Conservation (phyloP, 768 basidiomycete species). For the Lenzites betulinus region DNA sequence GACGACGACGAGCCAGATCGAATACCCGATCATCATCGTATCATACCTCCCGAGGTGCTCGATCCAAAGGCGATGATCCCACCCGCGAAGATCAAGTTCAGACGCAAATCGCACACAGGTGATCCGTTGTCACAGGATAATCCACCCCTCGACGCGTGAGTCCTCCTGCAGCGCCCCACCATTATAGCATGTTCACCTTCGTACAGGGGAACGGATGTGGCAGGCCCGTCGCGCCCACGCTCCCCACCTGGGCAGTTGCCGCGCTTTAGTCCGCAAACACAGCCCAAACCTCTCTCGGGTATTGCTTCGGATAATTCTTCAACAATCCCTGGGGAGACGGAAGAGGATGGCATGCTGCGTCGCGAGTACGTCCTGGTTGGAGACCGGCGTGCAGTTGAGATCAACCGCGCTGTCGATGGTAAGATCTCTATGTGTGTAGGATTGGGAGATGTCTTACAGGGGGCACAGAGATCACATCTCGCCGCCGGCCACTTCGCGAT, state of each 20-base stretch:
- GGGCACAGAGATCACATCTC: slow-evolving; percentile 60
- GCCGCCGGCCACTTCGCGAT: slow-evolving; percentile 61
- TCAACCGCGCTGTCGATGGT: slow-evolving; percentile 92
- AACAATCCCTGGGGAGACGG: slow-evolving; percentile 78
- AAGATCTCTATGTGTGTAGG: slow-evolving; percentile 26
- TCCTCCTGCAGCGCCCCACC: neutral
- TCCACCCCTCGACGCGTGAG: neutral
- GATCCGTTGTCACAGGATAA: neutral
- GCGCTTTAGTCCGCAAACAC: slow-evolving; percentile 3
- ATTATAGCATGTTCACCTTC: neutral
- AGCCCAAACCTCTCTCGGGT: slow-evolving; percentile 42
- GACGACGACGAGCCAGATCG: slow-evolving; percentile 36
- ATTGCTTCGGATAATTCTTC: slow-evolving; percentile 60
- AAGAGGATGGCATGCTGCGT: slow-evolving; percentile 77
- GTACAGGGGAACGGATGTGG: neutral
- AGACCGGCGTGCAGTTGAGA: slow-evolving; percentile 87
- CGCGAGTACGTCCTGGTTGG: slow-evolving; percentile 95
- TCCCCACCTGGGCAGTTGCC: slow-evolving; percentile 9
- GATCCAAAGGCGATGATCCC: slow-evolving; percentile 82
- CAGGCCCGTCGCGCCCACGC: slow-evolving; percentile 13
- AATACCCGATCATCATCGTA: slow-evolving; percentile 72
- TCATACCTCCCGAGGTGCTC: slow-evolving; percentile 78
- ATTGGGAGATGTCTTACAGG: neutral
- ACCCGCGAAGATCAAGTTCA: slow-evolving; percentile 78
- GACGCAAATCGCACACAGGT: slow-evolving; percentile 35